Percentiles rank a stretch among this genome's conserved stretches.
Evolutionary conservation across 108 stramenopile species (phyloP).

Genomic region (Fragilaria crotonensis): DNA sequence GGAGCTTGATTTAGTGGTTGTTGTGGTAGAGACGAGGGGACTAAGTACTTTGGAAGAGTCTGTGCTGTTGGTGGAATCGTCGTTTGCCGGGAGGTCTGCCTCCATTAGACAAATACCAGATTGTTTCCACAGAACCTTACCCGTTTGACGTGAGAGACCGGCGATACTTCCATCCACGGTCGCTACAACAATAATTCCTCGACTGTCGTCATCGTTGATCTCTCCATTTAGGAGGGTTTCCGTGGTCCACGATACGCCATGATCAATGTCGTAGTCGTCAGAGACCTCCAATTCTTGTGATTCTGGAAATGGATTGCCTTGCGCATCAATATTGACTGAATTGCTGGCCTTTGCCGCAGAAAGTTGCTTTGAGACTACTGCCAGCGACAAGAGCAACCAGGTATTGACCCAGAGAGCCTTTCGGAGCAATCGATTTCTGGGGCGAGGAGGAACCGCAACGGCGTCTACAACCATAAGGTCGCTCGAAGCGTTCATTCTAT

Average conservation of each 20-base stretch:
- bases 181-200: slow-evolving; percentile 56
- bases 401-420: not conserved
- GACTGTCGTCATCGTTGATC: not conserved
- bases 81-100: not conserved
- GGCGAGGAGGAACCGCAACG: too few relatives aligned
- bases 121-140: slow-evolving; percentile 60
- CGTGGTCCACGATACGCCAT: slow-evolving; percentile 3
- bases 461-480: too few relatives aligned
- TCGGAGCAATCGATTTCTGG: too few relatives aligned
- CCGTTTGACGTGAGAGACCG: slow-evolving; percentile 62
- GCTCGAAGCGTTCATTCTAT: too few relatives aligned
- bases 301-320: not conserved
- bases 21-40: slow-evolving; percentile 70
- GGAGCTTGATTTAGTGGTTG: slow-evolving; percentile 30
- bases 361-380: too few relatives aligned
- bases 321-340: not conserved
- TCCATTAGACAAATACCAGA: slow-evolving; percentile 21
- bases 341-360: too few relatives aligned
- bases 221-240: not conserved
- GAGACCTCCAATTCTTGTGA: slow-evolving; percentile 5
- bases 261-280: slow-evolving; percentile 9
- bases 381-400: not conserved
- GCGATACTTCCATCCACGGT: slow-evolving; percentile 70
- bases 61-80: slow-evolving; percentile 1
- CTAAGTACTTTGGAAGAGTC: slow-evolving; percentile 1